phyloP scores from a whole-genome alignment of 1,139 yeast species.

The Zygosaccharomyces pseudobailii region DNA sequence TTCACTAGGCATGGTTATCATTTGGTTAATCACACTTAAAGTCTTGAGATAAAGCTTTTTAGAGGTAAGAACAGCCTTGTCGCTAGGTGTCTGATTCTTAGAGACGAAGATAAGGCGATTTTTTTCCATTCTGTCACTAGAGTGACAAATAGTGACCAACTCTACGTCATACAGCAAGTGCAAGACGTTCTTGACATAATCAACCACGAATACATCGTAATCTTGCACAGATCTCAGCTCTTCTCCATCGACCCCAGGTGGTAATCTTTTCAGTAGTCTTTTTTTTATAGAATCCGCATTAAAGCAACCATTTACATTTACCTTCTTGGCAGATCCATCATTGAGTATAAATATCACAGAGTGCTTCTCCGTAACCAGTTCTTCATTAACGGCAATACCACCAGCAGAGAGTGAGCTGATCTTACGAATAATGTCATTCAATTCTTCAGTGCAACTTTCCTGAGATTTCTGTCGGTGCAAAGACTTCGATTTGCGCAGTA shows the following conservation, averaged over 20 bases:
- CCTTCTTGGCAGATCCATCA: conserved; percentile 69
- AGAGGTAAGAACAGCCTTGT: conserved; percentile 64
- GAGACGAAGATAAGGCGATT: conserved; percentile 69
- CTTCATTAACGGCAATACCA: conserved; percentile 25
- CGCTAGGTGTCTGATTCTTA: conserved; percentile 57
- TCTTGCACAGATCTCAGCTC: conserved; percentile 38
- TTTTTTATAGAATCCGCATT: conserved; percentile 76
- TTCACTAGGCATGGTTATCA: conserved; percentile 3
- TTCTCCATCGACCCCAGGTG: conserved; percentile 38
- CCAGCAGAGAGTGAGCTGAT: conserved; percentile 19
- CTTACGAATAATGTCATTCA: conserved; percentile 33
- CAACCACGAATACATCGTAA: conserved; percentile 48
- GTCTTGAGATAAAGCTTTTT: conserved; percentile 38
- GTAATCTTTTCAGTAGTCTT: conserved; percentile 60
- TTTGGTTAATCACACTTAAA: conserved; percentile 19
- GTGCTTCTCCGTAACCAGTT: conserved; percentile 37
- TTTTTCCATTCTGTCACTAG: conserved; percentile 66
- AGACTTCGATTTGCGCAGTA: conserved; percentile 36
- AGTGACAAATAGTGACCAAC: conserved; percentile 74
- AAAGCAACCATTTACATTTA: conserved; percentile 75
- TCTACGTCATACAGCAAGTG: conserved; percentile 70
- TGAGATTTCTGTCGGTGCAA: conserved; percentile 22
- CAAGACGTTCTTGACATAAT: conserved; percentile 41
- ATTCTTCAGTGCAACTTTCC: conserved; percentile 35
- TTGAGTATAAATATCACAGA: conserved; percentile 65